Evolutionary conservation across 1,139 yeast species (phyloP), one percentile per base, ranked within the genome.

Genomic region (Candida sp.): DNA sequence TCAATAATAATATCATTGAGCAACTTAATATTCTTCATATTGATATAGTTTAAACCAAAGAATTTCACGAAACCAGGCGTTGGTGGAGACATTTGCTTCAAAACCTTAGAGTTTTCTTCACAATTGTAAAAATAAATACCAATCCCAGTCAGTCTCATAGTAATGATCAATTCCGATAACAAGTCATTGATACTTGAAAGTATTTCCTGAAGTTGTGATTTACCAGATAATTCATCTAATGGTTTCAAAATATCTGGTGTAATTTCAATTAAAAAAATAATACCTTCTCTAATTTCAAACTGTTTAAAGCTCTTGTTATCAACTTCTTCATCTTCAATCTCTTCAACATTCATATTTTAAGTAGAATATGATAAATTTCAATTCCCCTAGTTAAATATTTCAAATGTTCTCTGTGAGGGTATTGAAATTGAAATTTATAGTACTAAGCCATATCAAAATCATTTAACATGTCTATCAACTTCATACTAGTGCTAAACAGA

Each of bases 401-500:
- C n/a, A n/a, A n/a, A n/a, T n/a, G n/a, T n/a, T n/a, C n/a, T n/a
- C n/a, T n/a, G n/a, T n/a, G n/a, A n/a, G n/a, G n/a, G n/a, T n/a
- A n/a, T n/a, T n/a, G n/a, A n/a, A n/a, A n/a, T n/a, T n/a, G n/a
- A n/a, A n/a, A n/a, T n/a, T n/a, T n/a, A n/a, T n/a, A n/a, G n/a
- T n/a, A n/a, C n/a, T n/a, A n/a, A n/a, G n/a, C n/a, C n/a, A n/a
- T n/a, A n/a, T n/a, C n/a, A n/a, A n/a, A n/a, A n/a, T n/a, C n/a
- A n/a, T n/a, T 25, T 25, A 23, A 9, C 32, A 87, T 88, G 96
- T 77, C 87, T 12, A 76, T 88, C 33, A 91, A 88, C 54, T 91
- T 82, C 63, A 73, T 91, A 40, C 64, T 91, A 39, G 85, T 93
- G 40, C 82, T 91, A 58, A 93, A 91, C 61, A 77, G 96, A 49